Base-by-base conservation (phyloP, 495 filamentous ascomycete species). In the Paragyromitra xinjiangensis region DNA sequence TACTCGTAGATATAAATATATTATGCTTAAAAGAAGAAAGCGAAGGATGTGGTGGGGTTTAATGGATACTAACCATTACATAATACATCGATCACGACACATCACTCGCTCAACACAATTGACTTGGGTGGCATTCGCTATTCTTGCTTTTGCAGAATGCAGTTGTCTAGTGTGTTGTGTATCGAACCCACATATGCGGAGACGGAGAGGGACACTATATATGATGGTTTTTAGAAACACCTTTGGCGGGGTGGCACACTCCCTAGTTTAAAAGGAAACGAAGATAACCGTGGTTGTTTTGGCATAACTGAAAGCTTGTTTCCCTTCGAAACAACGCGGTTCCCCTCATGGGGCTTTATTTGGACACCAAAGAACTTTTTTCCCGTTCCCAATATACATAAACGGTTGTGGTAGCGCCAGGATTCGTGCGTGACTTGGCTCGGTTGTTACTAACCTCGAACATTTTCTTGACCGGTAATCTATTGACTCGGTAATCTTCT, bases 231-330 rank as follows among this genome's bases (percentile, higher is more conserved):
- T 39, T 12, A 62, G 16, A n/a, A 39, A n/a, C 34, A 62, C 34
- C 19, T 8, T 40, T 39, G 8, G 11, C 5, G 64, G 29, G 34
- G n/a, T 42, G 19, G n/a, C n/a, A 44, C 19, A 37, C 29, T 34
- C 4, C 14, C n/a, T 22, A 53, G 16, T 53, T 53, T 5, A 14
- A 66, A 51, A 66, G 37, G 22, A 34, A 53, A 66, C 14, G 45
- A 67, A 53, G 64, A 59, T 55, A 45, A 26, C 39, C 14, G 37
- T 26, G 55, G 14, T 12, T 12, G 55, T 58, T 58, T 42, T 44
- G 22, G 53, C 22, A 22, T 37, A 37, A 63, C 42, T n/a, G 48
- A 71, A 72, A 72, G 69, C 69, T 64, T 72, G 34, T 64, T 72
- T 56, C 53, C 19, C n/a, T 51, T 19, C 58, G 66, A 44, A 69